phyloP scores from a whole-genome alignment of 352 stramenopile genomes.

The Phytophthora pseudosyringae region DNA sequence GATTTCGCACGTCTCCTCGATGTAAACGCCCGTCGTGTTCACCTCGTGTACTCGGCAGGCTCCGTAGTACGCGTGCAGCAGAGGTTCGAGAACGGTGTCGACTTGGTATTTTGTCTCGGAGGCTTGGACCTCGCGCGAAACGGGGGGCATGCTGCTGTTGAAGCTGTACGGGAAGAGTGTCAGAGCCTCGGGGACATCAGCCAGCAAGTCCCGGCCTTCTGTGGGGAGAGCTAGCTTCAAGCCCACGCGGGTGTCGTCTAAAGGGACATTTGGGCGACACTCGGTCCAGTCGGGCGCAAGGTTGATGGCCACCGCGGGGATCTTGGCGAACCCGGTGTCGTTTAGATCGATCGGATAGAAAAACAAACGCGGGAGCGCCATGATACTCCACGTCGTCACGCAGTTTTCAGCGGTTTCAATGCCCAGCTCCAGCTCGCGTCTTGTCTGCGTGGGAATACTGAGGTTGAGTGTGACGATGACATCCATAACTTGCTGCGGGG shows the following conservation, averaged over 20 bases:
- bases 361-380: constrained; percentile 32
- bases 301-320: constrained; percentile 32
- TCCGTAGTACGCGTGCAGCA: constrained; percentile 32
- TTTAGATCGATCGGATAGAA: constrained; percentile 21
- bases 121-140: constrained; percentile 18
- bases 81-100: constrained; percentile 14
- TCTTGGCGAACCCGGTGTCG: constrained; percentile 18
- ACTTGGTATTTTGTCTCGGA: constrained; percentile 18
- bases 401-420: constrained; percentile 19
- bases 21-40: constrained; percentile 25
- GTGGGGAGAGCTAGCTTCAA: constrained; percentile 22
- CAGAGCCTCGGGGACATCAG: constrained; percentile 28
- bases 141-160: constrained; percentile 19
- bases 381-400: constrained; percentile 32
- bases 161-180: constrained; percentile 37
- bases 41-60: constrained; percentile 26
- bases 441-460: constrained; percentile 22
- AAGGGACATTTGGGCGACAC: constrained; percentile 19
- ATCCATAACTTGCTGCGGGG: constrained; percentile 23
- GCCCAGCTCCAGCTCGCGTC: constrained; percentile 27
- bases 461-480: constrained; percentile 26
- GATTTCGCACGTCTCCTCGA: constrained; percentile 30
- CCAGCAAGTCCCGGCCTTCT: constrained; percentile 27
- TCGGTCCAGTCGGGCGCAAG: constrained; percentile 24
- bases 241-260: constrained; percentile 9